Conservation (phyloP, 768 basidiomycete species). For the Auriculariales sp. region DNA sequence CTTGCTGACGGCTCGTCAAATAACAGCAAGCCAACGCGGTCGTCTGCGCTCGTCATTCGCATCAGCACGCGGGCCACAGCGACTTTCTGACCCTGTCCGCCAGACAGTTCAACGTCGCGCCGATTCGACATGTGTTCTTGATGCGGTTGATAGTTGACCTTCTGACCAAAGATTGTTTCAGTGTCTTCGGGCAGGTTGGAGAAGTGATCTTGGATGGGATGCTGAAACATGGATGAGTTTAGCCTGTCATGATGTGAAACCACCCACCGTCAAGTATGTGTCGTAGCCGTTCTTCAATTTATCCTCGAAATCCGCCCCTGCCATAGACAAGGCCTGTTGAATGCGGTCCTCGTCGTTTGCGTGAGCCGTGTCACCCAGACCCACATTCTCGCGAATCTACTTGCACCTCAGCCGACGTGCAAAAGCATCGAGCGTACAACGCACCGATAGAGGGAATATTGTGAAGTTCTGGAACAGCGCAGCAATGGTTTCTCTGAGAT, state of each 20-base stretch:
- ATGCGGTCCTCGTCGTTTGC: constrained; percentile 14
- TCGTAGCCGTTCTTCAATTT: neutral
- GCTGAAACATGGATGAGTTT: neutral
- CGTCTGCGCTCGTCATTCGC: constrained; percentile 34
- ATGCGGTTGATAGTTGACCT: constrained; percentile 31
- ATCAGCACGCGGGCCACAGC: constrained; percentile 40
- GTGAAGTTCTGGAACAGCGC: constrained; percentile 27
- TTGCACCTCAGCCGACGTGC: neutral
- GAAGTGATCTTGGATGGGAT: neutral
- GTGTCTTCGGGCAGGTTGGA: neutral
- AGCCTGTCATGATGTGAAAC: neutral
- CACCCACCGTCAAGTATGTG: neutral
- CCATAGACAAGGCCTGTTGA: neutral
- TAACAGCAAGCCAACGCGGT: constrained; percentile 41
- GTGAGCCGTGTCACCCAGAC: constrained; percentile 17
- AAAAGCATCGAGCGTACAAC: neutral
- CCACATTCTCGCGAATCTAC: constrained; percentile 25
- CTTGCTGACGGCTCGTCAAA: constrained; percentile 43
- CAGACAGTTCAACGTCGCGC: constrained; percentile 27
- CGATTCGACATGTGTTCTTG: neutral
- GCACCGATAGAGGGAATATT: constrained; percentile 20
- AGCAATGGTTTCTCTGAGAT: constrained; percentile 24
- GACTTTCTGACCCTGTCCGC: constrained; percentile 63
- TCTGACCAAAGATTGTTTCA: neutral
- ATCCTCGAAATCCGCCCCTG: neutral